Base-by-base conservation (phyloP, 2,329 filamentous ascomycete genomes). In the Malbranchea zuffiana region DNA sequence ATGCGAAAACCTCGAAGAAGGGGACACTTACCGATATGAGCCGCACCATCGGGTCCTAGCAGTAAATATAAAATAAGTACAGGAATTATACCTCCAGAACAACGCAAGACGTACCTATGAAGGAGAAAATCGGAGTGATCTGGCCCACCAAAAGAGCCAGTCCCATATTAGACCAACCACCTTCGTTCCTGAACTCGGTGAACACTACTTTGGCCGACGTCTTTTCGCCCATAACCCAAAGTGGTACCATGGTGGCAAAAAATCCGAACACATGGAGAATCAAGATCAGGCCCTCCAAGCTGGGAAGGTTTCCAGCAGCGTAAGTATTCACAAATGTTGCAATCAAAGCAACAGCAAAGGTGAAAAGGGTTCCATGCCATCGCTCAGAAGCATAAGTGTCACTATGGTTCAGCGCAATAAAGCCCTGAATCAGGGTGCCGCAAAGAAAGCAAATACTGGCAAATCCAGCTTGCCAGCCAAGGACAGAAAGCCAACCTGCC, bases 261-360 rank as follows among this genome's bases (percentile, higher is more conserved):
- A 72, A 67, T 3, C 69, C 69, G 10, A 66, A 48, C n/a, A 72
- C 53, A 39, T 73, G 69, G 3, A 72, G 47, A 17, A 69, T 57
- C 5, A 71, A 51, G 15, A 69, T 57, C 10, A 66, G 44, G 1
- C 65, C 63, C 48, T 75, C 71, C 28, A 71, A 53, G 10, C 60
- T 52, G 1, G 68, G 67, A 2, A 72, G 50, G 1, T 62, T 43
- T 25, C 55, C 57, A 2, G 60, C 62, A 4, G 60, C 54, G 8
- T 62, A 51, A 1, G 60, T 60, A 43, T 72, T 72, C 42, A 68
- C 57, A 17, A 52, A 47, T 4, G 63, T 44, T 4, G 54, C 51
- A 8, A 66, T 50, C 1, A 55, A 10, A 2, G 62, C 54, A 11
- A 68, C 49, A 0, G 62, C 65, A 48, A 64, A 68, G 35, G 60